Base-by-base conservation (phyloP, 2,329 filamentous ascomycete genomes). In the Fusarium devonianum region DNA sequence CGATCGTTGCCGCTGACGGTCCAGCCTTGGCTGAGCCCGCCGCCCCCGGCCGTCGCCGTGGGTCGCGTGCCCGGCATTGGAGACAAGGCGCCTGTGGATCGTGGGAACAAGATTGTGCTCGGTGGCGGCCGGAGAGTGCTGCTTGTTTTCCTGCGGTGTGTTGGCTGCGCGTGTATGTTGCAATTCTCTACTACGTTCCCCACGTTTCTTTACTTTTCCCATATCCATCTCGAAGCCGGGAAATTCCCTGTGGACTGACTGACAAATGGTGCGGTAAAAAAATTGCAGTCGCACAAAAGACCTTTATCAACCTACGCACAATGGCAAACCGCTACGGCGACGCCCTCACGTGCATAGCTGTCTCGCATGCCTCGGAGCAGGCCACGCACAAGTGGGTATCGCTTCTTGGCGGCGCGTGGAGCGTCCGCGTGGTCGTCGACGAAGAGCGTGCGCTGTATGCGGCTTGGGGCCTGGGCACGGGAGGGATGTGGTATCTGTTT, bases 341-440 rank as follows among this genome's bases (percentile, higher is more conserved):
- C 59, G 69, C 71, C 30, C 70, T 85, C 9, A 75, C 74, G 49
- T 85, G 81, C 71, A 73, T 85, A 46, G 82, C 82, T 55, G 73
- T 85, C 39, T 85, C 82, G 17, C 83, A 86, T 70, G 79, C 82
- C 28, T 84, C 82, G 7, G 67, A 73, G 4, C 71, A 75, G 16
- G 81, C 83, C 21, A 85, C 83, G 1, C 68, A 74, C 26, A 80
- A 79, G 55, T 85, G 82, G 82, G 62, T 83, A 34, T 78, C 81
- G 55, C 72, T 83, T 13, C 67, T 85, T 10, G 82, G 82, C 64
- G 82, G 82, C 49, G 72, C 79, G 11, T 82, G 82, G 78, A 77
- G 75, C 65, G 74, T 85, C 21, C 74, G 80, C 53, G 67, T 85
- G 3, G 67, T 85, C 46, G 69, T 84, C 46, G 82, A 85, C 68